Conservation (phyloP, 768 basidiomycete species). For the Suillus variegatus region DNA sequence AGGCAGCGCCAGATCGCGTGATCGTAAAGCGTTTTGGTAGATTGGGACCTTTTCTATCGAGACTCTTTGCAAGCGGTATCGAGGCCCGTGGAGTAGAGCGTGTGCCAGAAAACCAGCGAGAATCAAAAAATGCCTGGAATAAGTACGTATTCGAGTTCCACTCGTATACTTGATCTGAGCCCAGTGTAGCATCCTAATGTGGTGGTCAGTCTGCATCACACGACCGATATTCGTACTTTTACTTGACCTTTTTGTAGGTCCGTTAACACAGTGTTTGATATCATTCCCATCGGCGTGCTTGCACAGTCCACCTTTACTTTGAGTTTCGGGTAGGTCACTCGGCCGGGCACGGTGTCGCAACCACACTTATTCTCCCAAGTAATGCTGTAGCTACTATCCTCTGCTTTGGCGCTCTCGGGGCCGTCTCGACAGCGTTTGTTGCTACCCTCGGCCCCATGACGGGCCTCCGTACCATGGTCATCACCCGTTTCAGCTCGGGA, state of each 20-base stretch:
- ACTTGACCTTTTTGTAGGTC: constrained; percentile 32
- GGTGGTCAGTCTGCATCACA: constrained; percentile 34
- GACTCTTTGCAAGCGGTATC: constrained; percentile 48
- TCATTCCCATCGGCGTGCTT: constrained; percentile 52
- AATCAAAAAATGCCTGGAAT: constrained; percentile 45
- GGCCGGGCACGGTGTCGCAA: not conserved
- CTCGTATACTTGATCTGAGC: constrained; percentile 6
- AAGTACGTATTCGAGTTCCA: constrained; percentile 31
- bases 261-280: constrained; percentile 48
- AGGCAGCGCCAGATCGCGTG: constrained; percentile 28
- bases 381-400: constrained; percentile 47
- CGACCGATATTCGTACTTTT: too few species aligned
- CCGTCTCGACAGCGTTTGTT: constrained; percentile 46
- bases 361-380: constrained; percentile 22
- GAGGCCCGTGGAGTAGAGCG: constrained; percentile 58
- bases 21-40: constrained; percentile 32
- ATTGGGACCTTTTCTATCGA: constrained; percentile 34
- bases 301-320: constrained; percentile 50
- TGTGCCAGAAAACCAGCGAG: constrained; percentile 50
- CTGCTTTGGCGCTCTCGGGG: constrained; percentile 47
- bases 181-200: constrained; percentile 41
- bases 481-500: constrained; percentile 48
- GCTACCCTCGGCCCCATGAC: constrained; percentile 55
- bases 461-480: constrained; percentile 57
- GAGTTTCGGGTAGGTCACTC: constrained; percentile 41